Conservation (phyloP, 306 rosid species). For the Fragaria ananassa region DNA sequence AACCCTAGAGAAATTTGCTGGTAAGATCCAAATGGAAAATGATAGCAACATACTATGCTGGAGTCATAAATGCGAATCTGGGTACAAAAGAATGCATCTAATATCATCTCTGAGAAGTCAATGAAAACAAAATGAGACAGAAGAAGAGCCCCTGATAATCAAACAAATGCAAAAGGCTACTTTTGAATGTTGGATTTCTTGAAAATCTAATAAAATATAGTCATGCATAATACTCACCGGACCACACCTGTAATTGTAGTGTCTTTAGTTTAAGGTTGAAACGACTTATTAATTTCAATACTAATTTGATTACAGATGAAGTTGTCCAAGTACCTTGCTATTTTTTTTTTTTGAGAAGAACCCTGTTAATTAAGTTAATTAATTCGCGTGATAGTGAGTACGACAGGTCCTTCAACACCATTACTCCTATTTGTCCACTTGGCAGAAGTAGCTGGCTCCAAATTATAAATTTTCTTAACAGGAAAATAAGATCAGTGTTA, state of each 20-base stretch:
- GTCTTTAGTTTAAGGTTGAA: background rate
- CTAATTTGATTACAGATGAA: background rate
- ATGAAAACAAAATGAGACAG: background rate
- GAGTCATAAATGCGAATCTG: background rate
- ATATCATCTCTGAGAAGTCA: background rate
- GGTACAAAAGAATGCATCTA: slow-evolving; percentile 4
- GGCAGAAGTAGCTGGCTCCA: slow-evolving; percentile 1
- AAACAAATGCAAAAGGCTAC: background rate
- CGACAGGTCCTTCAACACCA: background rate
- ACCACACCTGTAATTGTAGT: background rate
- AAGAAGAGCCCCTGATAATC: background rate
- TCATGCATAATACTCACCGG: slow-evolving; percentile 4
- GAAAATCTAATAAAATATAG: background rate
- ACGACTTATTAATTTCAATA: background rate
- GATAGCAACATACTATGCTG: background rate
- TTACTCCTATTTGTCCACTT: slow-evolving; percentile 1
- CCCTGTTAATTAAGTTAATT: too few relatives aligned
- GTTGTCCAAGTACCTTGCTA: too few relatives aligned
- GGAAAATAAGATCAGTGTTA: background rate
- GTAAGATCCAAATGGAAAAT: too few relatives aligned
- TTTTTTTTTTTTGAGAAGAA: too few relatives aligned
- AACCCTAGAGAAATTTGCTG: too few relatives aligned
- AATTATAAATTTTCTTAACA: background rate
- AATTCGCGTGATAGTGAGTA: too few relatives aligned
- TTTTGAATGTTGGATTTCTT: background rate